Conservation (phyloP, 2,329 filamentous ascomycete species). For the Sclerotinia subarctica region DNA sequence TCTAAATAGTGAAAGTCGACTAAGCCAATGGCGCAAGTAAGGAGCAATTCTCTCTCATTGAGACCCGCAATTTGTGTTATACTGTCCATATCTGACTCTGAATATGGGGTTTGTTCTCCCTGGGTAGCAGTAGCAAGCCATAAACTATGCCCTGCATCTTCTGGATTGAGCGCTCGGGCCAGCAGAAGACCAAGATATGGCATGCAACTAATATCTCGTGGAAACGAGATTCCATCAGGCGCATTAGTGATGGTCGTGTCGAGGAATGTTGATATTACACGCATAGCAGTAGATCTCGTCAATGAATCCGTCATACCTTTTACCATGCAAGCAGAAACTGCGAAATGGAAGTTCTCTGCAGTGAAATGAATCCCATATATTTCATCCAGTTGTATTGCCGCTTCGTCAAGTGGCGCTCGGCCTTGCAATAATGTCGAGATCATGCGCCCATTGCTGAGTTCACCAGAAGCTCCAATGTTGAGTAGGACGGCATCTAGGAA, state of each 20-base stretch:
- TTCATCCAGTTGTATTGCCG: slow-evolving; percentile 59
- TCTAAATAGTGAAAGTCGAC: slow-evolving; percentile 66
- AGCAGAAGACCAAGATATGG: slow-evolving; percentile 61
- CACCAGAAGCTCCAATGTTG: slow-evolving; percentile 60
- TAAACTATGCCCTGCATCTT: slow-evolving; percentile 61
- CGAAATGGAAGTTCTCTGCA: slow-evolving; percentile 63
- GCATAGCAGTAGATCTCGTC: slow-evolving; percentile 56
- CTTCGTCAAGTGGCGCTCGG: slow-evolving; percentile 58
- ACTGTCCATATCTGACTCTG: slow-evolving; percentile 42
- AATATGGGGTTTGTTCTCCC: slow-evolving; percentile 37
- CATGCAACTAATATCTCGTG: slow-evolving; percentile 36
- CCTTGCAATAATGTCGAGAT: slow-evolving; percentile 59
- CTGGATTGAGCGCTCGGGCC: slow-evolving; percentile 52
- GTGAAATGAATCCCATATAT: slow-evolving; percentile 65
- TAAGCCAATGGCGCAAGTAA: slow-evolving; percentile 61
- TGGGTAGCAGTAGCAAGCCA: slow-evolving; percentile 48
- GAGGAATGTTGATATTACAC: slow-evolving; percentile 60
- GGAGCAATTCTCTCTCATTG: slow-evolving; percentile 59
- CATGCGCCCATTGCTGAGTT: slow-evolving; percentile 58
- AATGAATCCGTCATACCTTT: slow-evolving; percentile 61
- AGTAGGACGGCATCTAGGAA: slow-evolving; percentile 63
- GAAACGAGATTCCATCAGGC: slow-evolving; percentile 30
- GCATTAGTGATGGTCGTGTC: slow-evolving; percentile 46
- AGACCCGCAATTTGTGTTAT: slow-evolving; percentile 46
- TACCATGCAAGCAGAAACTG: slow-evolving; percentile 61